Base-by-base conservation (phyloP, 345 rosid species). In the Barbarea vulgaris region DNA sequence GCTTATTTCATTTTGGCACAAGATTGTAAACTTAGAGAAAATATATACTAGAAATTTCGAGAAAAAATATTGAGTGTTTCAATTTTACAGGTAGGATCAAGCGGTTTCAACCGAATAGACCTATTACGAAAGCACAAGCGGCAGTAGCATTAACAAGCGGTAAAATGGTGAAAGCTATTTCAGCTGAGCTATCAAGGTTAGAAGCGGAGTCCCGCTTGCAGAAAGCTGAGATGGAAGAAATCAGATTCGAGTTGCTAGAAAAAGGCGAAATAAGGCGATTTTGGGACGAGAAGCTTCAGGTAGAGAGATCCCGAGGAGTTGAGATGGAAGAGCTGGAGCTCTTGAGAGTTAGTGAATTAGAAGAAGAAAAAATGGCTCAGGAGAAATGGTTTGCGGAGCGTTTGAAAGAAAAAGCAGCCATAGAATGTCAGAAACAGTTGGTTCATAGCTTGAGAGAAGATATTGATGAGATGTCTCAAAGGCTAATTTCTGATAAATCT, bases 341-440 rank as follows among this genome's bases (percentile, higher is more conserved):
- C 57, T 73, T 78, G 4, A 79, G 78, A n/a, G 65, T 85, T 42
- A 33, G 44, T 56, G 87, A 87, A 3, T 61, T 95, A 78, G 93
- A 95, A 77, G 53, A 83, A 79, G 96, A 87, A 66, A 81, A 85
- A 60, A 65, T 14, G 21, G 33, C 78, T 62, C 89, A 82, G 69
- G 70, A 80, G 69, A 87, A 85, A 81, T 73, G 66, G 75, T 77
- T 57, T 36, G 80, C 83, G 0, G 89, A 87, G 75, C 25, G 51
- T 55, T 69, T 78, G 81, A 92, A 92, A 89, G 96, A 92, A 81
- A 87, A 84, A 80, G 92, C 89, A 48, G 90, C 89, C 36, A 84
- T 87, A 85, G 89, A 86, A 37, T 92, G 97, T 82, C 97, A 95
- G 78, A 85, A 82, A 81, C 97, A 90, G 79, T 78, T 95, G 69